Percentiles rank a stretch among this genome's conserved stretches.
Conservation (phyloP, 306 rosid species). For the Trifolium subterraneum region DNA sequence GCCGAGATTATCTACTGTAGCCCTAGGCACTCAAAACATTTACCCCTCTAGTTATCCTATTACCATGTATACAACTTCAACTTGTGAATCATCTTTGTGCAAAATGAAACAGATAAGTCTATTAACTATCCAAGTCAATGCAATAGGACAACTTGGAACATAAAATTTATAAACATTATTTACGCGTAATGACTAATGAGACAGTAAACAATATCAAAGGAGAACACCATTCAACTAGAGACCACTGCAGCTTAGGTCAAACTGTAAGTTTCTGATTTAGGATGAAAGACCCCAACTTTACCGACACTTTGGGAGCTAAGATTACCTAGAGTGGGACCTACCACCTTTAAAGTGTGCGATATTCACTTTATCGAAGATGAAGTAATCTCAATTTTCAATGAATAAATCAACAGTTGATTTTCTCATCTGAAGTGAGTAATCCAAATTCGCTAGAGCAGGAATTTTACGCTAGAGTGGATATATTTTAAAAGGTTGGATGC, state of each 20-base stretch:
- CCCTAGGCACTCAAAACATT: constrained; percentile 12
- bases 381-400: not conserved
- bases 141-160: not conserved
- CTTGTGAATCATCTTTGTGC: constrained; percentile 9
- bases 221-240: not conserved
- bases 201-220: not conserved
- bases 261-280: not conserved
- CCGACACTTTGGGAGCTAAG: not conserved
- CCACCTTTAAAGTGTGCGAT: not conserved
- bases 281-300: constrained; percentile 2
- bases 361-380: constrained; percentile 7
- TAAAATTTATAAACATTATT: not conserved
- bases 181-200: not conserved
- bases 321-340: not conserved
- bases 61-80: not conserved
- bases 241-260: constrained; percentile 20
- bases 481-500: constrained; percentile 23
- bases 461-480: not conserved
- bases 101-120: constrained; percentile 14
- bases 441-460: not conserved
- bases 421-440: not conserved
- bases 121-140: constrained; percentile 24
- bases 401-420: constrained; percentile 1
- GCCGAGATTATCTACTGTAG: constrained; percentile 20
- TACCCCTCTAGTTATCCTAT: not conserved